These are phyloP conservation scores for Fusarium nisikadoi DNA, from an alignment of 2,329 filamentous ascomycete species.

Conservation along the genomic window DNA sequence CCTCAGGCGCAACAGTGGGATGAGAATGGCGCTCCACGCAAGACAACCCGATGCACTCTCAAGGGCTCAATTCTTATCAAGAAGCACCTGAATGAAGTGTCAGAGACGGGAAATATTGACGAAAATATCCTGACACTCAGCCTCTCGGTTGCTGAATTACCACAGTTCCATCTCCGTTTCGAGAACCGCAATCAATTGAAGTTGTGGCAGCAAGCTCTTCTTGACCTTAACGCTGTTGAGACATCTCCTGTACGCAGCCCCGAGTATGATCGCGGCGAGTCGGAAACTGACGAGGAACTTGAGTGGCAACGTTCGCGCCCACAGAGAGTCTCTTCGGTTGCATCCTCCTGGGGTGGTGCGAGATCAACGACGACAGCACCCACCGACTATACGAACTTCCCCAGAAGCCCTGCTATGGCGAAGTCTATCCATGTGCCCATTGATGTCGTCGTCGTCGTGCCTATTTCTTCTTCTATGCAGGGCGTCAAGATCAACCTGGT, in stretches of 20 bases:
- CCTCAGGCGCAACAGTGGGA: constrained; percentile 72
- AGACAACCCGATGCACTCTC: constrained; percentile 81
- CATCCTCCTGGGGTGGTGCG: constrained; percentile 82
- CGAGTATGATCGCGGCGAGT: constrained; percentile 84
- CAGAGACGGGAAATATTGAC: constrained; percentile 75
- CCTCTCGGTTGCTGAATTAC: constrained; percentile 89
- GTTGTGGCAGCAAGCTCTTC: constrained; percentile 86
- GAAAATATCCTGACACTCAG: constrained; percentile 89
- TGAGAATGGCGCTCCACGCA: constrained; percentile 66
- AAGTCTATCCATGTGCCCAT: constrained; percentile 84
- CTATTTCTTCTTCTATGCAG: constrained; percentile 98
- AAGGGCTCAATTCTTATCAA: constrained; percentile 99
- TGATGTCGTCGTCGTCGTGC: constrained; percentile 95
- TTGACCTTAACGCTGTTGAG: constrained; percentile 82
- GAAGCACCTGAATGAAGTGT: constrained; percentile 92
- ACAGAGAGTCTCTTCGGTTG: constrained; percentile 82
- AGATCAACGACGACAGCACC: constrained; percentile 88
- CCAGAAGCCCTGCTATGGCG: constrained; percentile 55
- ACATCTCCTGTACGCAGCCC: constrained; percentile 70
- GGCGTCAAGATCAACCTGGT: constrained; percentile 98
- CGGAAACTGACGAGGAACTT: constrained; percentile 83
- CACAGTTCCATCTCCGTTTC: constrained; percentile 93
- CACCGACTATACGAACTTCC: constrained; percentile 87
- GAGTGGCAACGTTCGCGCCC: constrained; percentile 76
- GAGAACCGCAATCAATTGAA: constrained; percentile 85